Evolutionary conservation across 345 rosid species (phyloP).

Genomic region (Aurinia saxatilis): DNA sequence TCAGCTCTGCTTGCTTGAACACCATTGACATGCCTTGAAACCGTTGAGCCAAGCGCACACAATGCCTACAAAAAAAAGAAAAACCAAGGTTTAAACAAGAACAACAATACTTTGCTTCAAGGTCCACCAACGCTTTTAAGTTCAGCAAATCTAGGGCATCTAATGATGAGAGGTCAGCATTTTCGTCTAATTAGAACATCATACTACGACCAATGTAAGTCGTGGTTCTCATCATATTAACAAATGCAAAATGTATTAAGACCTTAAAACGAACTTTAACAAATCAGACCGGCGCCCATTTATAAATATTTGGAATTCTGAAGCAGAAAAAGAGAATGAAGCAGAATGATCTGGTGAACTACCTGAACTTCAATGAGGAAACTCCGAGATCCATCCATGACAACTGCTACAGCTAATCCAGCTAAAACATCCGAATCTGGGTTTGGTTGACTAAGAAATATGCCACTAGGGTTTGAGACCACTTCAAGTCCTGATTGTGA

Average conservation of each 20-base stretch:
- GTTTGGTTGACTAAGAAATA: conserved; percentile 62
- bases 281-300: background rate
- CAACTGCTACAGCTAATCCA: conserved; percentile 84
- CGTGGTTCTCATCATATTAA: conserved; percentile 2
- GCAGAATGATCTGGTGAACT: background rate
- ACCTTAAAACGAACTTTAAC: conserved; percentile 11
- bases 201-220: background rate
- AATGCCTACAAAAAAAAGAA: conserved; percentile 48
- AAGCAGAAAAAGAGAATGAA: background rate
- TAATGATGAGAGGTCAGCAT: conserved; percentile 1
- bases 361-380: conserved; percentile 94
- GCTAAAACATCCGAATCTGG: conserved; percentile 75
- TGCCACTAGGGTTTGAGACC: conserved; percentile 78
- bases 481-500: conserved; percentile 61
- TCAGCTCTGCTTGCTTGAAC: conserved; percentile 79
- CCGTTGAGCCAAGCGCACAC: conserved; percentile 59
- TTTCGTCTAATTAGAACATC: background rate
- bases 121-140: background rate
- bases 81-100: background rate
- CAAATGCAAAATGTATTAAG: background rate
- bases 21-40: conserved; percentile 73
- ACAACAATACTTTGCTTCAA: background rate
- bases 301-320: background rate
- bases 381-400: conserved; percentile 85
- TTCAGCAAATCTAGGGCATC: background rate